These are phyloP conservation scores for Solanum acaule DNA, from an alignment of 257 asterid species.

Conservation along the genomic window DNA sequence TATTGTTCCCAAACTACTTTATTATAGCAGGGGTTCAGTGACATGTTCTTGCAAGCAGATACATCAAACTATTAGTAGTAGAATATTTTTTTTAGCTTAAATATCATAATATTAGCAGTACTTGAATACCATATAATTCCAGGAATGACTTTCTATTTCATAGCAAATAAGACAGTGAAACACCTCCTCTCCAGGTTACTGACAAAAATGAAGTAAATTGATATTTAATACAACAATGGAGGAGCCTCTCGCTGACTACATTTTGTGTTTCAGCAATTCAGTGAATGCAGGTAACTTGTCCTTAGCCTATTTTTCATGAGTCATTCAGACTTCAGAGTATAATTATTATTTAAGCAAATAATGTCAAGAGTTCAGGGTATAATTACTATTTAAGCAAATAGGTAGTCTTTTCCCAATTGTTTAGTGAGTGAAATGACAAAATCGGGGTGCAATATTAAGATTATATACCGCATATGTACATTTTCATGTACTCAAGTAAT, in stretches of 20 bases:
- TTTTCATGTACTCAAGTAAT: background rate
- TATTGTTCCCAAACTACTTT: too few relatives aligned
- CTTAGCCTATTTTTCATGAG: background rate
- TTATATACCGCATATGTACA: background rate
- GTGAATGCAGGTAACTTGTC: background rate
- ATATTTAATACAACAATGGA: too few relatives aligned
- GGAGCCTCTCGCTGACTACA: background rate
- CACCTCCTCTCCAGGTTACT: too few relatives aligned
- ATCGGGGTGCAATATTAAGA: background rate
- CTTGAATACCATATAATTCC: too few relatives aligned
- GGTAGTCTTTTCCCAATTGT: background rate
- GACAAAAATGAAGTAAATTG: too few relatives aligned
- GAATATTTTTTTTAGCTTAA: too few relatives aligned
- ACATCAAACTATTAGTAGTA: too few relatives aligned
- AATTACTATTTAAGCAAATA: background rate
- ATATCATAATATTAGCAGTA: too few relatives aligned
- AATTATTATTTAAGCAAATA: background rate
- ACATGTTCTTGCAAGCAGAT: too few relatives aligned
- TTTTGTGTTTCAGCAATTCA: background rate
- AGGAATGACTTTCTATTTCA: too few relatives aligned
- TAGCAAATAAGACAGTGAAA: too few relatives aligned
- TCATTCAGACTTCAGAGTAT: background rate
- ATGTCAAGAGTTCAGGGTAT: background rate
- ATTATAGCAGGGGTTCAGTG: too few relatives aligned
- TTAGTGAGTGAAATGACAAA: background rate